Evolutionary conservation across 345 rosid species (phyloP).

Genomic region (Erucastrum elatum): DNA sequence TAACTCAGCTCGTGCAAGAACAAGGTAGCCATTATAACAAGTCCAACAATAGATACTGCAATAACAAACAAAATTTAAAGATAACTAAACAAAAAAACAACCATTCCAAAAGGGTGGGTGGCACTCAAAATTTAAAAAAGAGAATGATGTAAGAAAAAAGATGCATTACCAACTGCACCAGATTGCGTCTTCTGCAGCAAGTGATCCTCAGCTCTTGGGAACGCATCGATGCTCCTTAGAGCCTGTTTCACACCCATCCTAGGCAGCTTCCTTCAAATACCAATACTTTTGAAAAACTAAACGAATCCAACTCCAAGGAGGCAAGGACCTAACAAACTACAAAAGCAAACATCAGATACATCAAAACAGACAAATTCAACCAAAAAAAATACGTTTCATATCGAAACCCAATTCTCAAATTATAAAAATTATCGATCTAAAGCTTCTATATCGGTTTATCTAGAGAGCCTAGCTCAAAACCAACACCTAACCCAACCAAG

Average conservation of each 20-base stretch:
- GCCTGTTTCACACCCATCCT: slow-evolving; percentile 85
- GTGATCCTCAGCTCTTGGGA: slow-evolving; percentile 97
- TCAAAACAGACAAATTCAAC: background rate
- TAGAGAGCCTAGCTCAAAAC: slow-evolving; percentile 15
- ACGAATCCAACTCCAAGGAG: background rate
- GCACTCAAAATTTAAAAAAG: background rate
- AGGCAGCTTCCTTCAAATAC: slow-evolving; percentile 16
- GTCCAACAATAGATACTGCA: slow-evolving; percentile 84
- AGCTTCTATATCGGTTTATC: background rate
- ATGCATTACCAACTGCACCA: slow-evolving; percentile 74
- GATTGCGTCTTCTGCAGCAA: slow-evolving; percentile 88
- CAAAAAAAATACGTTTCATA: background rate
- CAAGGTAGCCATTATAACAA: slow-evolving; percentile 77
- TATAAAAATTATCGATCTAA: slow-evolving; percentile 16
- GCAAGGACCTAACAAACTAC: slow-evolving; percentile 7
- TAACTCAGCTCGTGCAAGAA: slow-evolving; percentile 92
- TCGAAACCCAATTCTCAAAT: background rate
- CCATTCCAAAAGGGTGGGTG: background rate
- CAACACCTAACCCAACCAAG: slow-evolving; percentile 2
- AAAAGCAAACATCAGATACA: slow-evolving; percentile 1
- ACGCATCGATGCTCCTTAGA: slow-evolving; percentile 82
- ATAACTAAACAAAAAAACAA: background rate
- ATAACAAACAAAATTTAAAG: slow-evolving; percentile 1
- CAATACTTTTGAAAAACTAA: background rate
- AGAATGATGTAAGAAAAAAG: background rate